Evolutionary conservation across 1,284 basidiomycete species (phyloP), one percentile per base, ranked within the genome.

Genomic region (Pseudozyma tsukubaensis): DNA sequence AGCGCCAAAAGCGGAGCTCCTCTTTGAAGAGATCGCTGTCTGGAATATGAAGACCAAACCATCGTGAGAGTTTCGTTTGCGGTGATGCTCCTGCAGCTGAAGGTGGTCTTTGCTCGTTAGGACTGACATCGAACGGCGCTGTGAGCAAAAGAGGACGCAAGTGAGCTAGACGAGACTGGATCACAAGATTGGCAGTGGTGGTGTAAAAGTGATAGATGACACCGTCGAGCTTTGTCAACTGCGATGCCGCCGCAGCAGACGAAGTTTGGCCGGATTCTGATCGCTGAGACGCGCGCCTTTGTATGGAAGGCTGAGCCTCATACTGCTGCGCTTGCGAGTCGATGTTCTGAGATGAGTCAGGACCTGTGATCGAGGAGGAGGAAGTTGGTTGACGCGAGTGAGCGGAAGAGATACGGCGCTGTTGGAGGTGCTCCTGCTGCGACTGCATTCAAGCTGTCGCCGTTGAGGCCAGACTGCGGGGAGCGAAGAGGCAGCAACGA

Each of bases 21-120:
- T 80, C 72, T 35, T 80, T 80, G 57, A 85, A 85, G 11, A 79
- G 57, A 35, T 84, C 80, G 14, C 59, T 76, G 34, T 85, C 85
- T 6, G 82, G 79, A 2, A 85, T 76, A 37, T 85, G 84, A 44
- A 86, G 74, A 51, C 81, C 84, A 72, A 86, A 86, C 85, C 84
- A 79, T 65, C 71, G 58, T 12, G 67, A 67, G 21, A 68, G 50
- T 51, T 57, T 66, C 40, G 63, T 37, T 13, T 59, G 58, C 6
- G 64, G 50, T 6, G 69, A 54, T 16, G 51, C 29, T 6, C 32
- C 37, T 18, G 59, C 14, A 10, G 52, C 19, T 4, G 63, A 47
- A 1, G 39, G 14, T 10, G 49, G 50, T 21, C 39, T 49, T 32
- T 53, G 50, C 29, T 63, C 55, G 34, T 43, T 12, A 21, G 47